Evolutionary conservation across 2,329 filamentous ascomycete genomes (phyloP), one percentile per base, ranked within the genome.

Genomic region (Biscogniauxia mediterranea): DNA sequence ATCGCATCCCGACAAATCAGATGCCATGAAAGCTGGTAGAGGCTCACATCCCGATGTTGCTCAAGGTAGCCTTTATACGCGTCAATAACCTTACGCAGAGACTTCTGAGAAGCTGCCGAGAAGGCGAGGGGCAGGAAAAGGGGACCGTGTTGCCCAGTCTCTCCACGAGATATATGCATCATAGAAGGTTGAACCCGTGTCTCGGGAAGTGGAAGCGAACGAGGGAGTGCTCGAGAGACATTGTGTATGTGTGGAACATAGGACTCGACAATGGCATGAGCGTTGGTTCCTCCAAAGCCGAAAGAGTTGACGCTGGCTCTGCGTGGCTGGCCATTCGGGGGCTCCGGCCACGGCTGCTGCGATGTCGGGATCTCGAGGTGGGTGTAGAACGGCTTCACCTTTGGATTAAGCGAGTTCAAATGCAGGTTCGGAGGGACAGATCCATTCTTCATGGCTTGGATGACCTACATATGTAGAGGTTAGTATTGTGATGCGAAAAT

Each of bases 291-390:
- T 6, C 79, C 79, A 60, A 80, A 81, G 0, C 79, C 79, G 32
- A 81, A 81, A 0, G 76, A 79, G 67, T 80, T 80, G 21, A 81
- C 74, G 53, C 78, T 80, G 5, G 76, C 78, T 28, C 79, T 72
- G 15, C 72, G 74, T 1, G 78, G 78, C 13, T 77, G 74, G 2
- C 76, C 76, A 0, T 51, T n/a, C 0, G 72, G 69, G 2, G 73
- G 68, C 0, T 61, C 38, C 0, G 78, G 78, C 78, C 78, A 80
- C 6, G 71, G 64, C 0, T 63, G 50, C 1, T 67, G 21, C 19
- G 61, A 52, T 0, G 74, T 78, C 0, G 77, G 76, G 20, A 80
- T 68, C 21, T 72, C 32, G 9, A 80, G 69, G 53, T 73, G 64
- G 5, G 54, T 51, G 54, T 71, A 78, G 52, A 71, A 77, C 1